Conservation (phyloP, 371 early-diverging fungal genomes). For the Blakeslea trispora region DNA sequence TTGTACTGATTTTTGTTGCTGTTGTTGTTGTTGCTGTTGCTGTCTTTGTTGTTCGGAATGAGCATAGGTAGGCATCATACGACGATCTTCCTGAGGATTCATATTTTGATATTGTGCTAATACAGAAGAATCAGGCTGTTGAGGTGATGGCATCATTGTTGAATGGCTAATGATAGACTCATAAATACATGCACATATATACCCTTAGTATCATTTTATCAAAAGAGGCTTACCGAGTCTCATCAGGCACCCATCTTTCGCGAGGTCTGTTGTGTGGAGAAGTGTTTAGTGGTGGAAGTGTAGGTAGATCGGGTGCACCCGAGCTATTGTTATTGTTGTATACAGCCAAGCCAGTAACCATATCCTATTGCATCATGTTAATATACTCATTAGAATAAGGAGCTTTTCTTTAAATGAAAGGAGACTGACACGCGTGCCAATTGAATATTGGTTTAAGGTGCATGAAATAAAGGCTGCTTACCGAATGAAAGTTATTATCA, state of each 20-base stretch:
- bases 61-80: conserved; percentile 8
- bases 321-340: conserved; percentile 8
- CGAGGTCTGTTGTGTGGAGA: conserved; percentile 9
- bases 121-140: conserved; percentile 19
- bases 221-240: conserved; percentile 5
- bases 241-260: conserved; percentile 10
- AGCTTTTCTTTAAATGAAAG: too few relatives aligned
- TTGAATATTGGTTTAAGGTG: too few relatives aligned
- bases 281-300: conserved; percentile 23
- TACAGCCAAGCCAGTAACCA: background rate
- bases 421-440: too few relatives aligned
- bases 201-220: background rate
- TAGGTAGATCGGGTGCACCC: conserved; percentile 12
- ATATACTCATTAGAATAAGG: conserved; percentile 14
- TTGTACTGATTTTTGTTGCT: conserved; percentile 3
- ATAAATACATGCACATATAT: too few relatives aligned
- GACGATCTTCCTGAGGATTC: conserved; percentile 7
- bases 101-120: conserved; percentile 18
- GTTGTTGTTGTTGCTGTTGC: background rate
- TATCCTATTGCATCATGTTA: conserved; percentile 2
- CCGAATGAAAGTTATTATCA: too few relatives aligned
- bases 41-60: background rate
- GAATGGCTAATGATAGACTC: background rate
- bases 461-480: too few relatives aligned
- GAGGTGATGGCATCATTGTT: conserved; percentile 6